These are phyloP conservation scores for Pestalotiopsis sp. DNA, from an alignment of 2,329 filamentous ascomycete species.

Conservation along the genomic window DNA sequence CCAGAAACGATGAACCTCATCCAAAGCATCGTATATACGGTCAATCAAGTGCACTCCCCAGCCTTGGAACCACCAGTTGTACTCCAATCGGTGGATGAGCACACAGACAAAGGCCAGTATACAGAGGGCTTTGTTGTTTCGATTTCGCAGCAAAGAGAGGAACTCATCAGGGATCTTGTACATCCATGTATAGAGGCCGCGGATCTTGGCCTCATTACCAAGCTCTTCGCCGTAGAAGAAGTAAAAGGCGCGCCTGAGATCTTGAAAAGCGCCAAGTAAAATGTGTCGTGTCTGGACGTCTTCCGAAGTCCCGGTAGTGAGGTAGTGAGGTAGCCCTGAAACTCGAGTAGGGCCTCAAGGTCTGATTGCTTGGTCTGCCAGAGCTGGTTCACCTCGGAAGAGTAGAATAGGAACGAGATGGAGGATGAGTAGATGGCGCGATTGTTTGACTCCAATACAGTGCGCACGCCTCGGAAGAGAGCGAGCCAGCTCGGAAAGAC, in stretches of 20 bases:
- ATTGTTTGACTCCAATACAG: neutral
- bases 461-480: neutral
- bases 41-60: constrained; percentile 30
- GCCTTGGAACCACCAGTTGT: constrained; percentile 32
- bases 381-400: neutral
- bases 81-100: constrained; percentile 29
- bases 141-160: constrained; percentile 24
- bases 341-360: neutral
- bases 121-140: constrained; percentile 25
- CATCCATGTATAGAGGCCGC: neutral
- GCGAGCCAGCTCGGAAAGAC: constrained; percentile 6
- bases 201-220: neutral
- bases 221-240: neutral
- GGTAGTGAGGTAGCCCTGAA: neutral
- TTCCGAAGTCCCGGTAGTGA: neutral
- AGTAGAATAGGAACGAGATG: neutral
- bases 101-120: constrained; percentile 32
- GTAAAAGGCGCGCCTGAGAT: neutral
- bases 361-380: neutral
- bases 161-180: neutral
- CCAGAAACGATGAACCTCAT: constrained; percentile 28
- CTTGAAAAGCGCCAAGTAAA: neutral
- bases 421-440: neutral
- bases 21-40: constrained; percentile 30
- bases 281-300: neutral